A percentile compares a stretch with the other conserved stretches of the same genome.
Conservation (phyloP, 352 stramenopile species). For the Phytophthora cajani region DNA sequence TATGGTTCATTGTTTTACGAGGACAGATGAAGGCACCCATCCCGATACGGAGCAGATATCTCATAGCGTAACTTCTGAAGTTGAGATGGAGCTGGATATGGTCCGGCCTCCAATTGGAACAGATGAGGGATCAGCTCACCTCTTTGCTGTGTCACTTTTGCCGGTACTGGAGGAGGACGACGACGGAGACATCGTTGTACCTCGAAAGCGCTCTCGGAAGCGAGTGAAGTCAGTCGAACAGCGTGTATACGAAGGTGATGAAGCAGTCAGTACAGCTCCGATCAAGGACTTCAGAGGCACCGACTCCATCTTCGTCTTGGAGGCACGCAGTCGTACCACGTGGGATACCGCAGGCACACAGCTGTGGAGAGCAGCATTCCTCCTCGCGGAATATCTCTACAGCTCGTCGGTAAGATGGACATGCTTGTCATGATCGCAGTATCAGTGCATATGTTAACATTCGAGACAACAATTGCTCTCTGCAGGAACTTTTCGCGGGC, state of each 20-base stretch:
- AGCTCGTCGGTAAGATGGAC: slow-evolving; percentile 21
- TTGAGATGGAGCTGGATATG: slow-evolving; percentile 25
- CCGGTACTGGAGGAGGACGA: slow-evolving; percentile 16
- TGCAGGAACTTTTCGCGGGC: slow-evolving; percentile 36
- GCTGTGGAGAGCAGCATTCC: slow-evolving; percentile 62
- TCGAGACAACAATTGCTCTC: background rate
- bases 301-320: slow-evolving; percentile 29
- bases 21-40: background rate
- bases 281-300: background rate
- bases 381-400: slow-evolving; percentile 62
- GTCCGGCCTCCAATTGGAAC: background rate
- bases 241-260: background rate
- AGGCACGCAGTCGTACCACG: slow-evolving; percentile 23
- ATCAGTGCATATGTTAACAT: background rate
- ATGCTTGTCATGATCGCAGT: background rate
- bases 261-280: background rate
- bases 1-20: background rate
- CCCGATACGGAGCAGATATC: background rate
- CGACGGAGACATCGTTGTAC: slow-evolving; percentile 37
- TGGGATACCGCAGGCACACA: slow-evolving; percentile 52
- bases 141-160: slow-evolving; percentile 19
- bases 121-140: background rate
- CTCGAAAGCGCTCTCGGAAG: slow-evolving; percentile 26
- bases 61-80: slow-evolving; percentile 31
- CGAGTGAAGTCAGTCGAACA: slow-evolving; percentile 4